phyloP scores from a whole-genome alignment of 2,329 filamentous ascomycete genomes.

The Neoascochyta sp. region DNA sequence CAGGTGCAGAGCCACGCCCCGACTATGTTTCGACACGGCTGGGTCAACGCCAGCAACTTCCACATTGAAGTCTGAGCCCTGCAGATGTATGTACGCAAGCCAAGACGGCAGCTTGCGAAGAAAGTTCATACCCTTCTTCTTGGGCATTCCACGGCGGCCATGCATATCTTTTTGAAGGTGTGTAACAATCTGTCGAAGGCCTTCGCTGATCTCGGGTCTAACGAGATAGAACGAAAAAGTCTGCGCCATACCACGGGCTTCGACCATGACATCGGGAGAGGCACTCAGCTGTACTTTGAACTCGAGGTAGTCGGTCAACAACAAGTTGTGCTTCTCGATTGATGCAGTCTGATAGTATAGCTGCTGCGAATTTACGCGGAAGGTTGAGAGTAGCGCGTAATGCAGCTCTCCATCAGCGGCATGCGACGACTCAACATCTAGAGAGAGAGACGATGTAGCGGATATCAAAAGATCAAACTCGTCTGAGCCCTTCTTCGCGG shows the following conservation, averaged over 20 bases:
- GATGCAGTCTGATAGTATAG: conserved; percentile 91
- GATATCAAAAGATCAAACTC: conserved; percentile 96
- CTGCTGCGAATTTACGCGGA: conserved; percentile 79
- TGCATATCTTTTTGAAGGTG: conserved; percentile 62
- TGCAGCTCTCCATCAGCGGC: conserved; percentile 77
- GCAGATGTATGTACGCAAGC: conserved; percentile 78
- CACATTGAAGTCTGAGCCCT: conserved; percentile 83
- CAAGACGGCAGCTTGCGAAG: conserved; percentile 76
- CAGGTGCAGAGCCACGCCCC: conserved; percentile 80
- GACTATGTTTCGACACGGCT: conserved; percentile 74
- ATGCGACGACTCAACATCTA: conserved; percentile 95
- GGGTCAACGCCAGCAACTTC: conserved; percentile 87
- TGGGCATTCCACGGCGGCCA: conserved; percentile 33
- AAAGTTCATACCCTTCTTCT: conserved; percentile 53
- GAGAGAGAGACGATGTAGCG: conserved; percentile 85
- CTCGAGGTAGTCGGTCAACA: conserved; percentile 85
- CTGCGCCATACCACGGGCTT: conserved; percentile 73
- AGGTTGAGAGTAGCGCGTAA: conserved; percentile 78
- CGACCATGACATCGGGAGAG: conserved; percentile 78
- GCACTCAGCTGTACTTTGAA: conserved; percentile 81
- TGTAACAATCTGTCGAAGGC: conserved; percentile 83
- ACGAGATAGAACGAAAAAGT: conserved; percentile 88
- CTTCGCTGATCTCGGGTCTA: conserved; percentile 86
- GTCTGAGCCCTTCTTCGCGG: conserved; percentile 56
- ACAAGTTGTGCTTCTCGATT: conserved; percentile 77